Base-by-base conservation (phyloP, 2,329 filamentous ascomycete species). In the Penicillium sp. region DNA sequence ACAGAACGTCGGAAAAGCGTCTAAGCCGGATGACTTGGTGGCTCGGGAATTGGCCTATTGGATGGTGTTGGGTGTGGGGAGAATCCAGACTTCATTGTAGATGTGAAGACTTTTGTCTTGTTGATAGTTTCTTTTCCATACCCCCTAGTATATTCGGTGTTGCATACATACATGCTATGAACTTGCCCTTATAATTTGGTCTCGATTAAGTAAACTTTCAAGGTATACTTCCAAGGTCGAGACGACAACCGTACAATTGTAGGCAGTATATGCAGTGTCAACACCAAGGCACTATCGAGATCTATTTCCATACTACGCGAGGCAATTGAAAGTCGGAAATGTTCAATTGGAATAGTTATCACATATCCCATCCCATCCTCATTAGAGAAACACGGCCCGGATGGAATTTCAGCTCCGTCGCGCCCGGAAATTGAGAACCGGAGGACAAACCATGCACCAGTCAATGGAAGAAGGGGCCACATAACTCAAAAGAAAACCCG, bases 21-120 rank as follows among this genome's bases (percentile, higher is more conserved):
- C 79, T 59, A 84, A 79, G 67, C 82, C 81, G 39, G 81, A 76
- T 42, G 81, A 76, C 33, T 85, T 79, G 68, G 88, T 92, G 71
- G 92, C 84, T 75, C 82, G 87, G 64, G 93, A 97, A 67, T 74
- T 97, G 70, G 90, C 90, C 47, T 97, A 95, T 72, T 98, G 93
- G 93, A 90, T 88, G 73, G 90, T 95, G 18, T 76, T 97, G 31
- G 92, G 92, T 3, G 81, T 95, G 50, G 93, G 93, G 8, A 84
- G 84, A 62, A 93, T 97, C n/a, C 55, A 59, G 42, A 31, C 54
- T 33, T 52, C 51, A 18, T 49, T 58, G 49, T 61, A 59, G 46
- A 47, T 52, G 38, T 33, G 38, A n/a, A 35, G 5, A 27, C 23
- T 41, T 49, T 47, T 44, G 13, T 50, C 27, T 47, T 44, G 37